Evolutionary conservation across 352 stramenopile genomes (phyloP).

Genomic region (Globisporangium apiculatum): DNA sequence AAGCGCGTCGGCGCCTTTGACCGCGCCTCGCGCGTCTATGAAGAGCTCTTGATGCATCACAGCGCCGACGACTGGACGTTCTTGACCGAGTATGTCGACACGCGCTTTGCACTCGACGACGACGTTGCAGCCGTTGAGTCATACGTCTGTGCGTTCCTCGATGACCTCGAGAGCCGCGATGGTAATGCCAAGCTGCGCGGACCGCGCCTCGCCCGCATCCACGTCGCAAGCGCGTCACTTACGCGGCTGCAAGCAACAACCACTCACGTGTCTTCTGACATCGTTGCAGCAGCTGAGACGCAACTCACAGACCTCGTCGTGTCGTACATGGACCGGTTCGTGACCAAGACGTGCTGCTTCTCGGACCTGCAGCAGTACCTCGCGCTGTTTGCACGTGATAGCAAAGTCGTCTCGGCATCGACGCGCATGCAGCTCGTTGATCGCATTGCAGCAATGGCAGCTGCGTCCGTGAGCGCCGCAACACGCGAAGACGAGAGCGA

Average conservation of each 20-base stretch:
- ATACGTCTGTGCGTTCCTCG: conserved; percentile 30
- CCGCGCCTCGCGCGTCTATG: conserved; percentile 46
- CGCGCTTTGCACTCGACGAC: conserved; percentile 31
- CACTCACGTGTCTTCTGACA: conserved; percentile 2
- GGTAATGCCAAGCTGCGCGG: conserved; percentile 56
- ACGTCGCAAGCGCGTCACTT: conserved; percentile 46
- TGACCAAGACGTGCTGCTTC: conserved; percentile 82
- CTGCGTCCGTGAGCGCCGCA: conserved; percentile 16
- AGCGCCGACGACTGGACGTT: conserved; percentile 84
- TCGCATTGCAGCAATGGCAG: conserved; percentile 28
- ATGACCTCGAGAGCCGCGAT: conserved; percentile 31
- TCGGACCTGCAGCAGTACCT: conserved; percentile 81
- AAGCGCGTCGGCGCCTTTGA: conserved; percentile 44
- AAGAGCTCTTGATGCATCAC: conserved; percentile 52
- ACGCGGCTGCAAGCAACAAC: conserved; percentile 16
- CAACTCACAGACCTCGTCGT: conserved; percentile 42
- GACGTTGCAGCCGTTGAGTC: conserved; percentile 20
- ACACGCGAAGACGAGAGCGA: conserved; percentile 13
- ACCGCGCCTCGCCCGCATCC: conserved; percentile 55
- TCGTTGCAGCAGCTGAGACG: conserved; percentile 26
- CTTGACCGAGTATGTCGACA: conserved; percentile 54
- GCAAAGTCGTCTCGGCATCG: conserved; percentile 18
- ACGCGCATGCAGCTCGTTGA: conserved; percentile 31
- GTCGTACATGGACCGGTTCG: conserved; percentile 61
- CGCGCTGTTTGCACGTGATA: conserved; percentile 24